These are phyloP conservation scores for Imleria badia DNA, from an alignment of 768 basidiomycete species.

Conservation along the genomic window DNA sequence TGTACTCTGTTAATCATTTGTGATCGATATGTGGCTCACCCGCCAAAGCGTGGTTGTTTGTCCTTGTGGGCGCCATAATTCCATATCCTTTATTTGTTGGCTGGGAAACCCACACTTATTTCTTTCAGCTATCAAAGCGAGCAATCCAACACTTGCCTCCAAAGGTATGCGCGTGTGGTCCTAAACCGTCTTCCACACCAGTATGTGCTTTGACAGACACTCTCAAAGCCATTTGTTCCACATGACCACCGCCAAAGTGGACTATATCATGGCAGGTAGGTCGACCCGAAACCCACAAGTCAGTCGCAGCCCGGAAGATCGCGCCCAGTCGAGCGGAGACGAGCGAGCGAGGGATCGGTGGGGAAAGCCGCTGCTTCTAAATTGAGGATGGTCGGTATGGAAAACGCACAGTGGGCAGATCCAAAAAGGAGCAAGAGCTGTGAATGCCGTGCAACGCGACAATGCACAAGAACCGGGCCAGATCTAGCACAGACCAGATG, in stretches of 20 bases:
- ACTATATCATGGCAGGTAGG: background rate
- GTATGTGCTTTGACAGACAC: background rate
- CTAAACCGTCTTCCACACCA: slow-evolving; percentile 2
- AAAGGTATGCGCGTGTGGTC: background rate
- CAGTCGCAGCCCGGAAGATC: background rate
- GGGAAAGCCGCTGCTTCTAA: slow-evolving; percentile 3
- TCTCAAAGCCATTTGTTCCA: background rate
- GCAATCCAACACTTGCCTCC: background rate
- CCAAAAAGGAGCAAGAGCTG: background rate
- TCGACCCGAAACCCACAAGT: background rate
- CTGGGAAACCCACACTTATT: slow-evolving; percentile 20
- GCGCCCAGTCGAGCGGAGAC: background rate
- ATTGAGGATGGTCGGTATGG: background rate
- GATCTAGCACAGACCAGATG: background rate
- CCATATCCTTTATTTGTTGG: slow-evolving; percentile 31
- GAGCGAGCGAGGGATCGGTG: background rate
- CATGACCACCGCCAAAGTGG: background rate
- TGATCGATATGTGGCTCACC: slow-evolving; percentile 31
- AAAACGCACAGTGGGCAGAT: background rate
- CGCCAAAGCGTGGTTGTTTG: slow-evolving; percentile 44
- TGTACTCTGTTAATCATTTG: slow-evolving; percentile 28
- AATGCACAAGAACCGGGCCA: slow-evolving; percentile 3
- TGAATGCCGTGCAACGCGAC: background rate
- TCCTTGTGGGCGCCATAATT: slow-evolving; percentile 42
- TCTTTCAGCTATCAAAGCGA: slow-evolving; percentile 6